Evolutionary conservation across 2,329 filamentous ascomycete species (phyloP).

Genomic region (Pleoardoris graminearum): DNA sequence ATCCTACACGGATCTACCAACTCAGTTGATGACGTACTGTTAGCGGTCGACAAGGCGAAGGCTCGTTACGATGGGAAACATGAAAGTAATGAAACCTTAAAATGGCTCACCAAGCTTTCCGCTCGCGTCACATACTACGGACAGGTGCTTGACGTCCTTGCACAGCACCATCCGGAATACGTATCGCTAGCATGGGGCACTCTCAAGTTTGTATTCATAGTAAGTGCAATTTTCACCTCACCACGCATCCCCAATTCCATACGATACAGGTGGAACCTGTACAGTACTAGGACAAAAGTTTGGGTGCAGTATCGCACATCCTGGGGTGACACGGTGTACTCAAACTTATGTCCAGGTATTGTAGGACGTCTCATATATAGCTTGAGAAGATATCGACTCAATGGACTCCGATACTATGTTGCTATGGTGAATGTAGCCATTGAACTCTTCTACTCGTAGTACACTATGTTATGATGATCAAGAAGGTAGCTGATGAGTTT

Average conservation of each 20-base stretch:
- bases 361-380: too few species aligned
- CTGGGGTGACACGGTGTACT: too few species aligned
- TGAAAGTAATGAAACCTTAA: not conserved
- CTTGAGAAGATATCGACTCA: too few species aligned
- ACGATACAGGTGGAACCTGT: too few species aligned
- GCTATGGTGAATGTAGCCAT: too few species aligned
- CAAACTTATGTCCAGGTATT: too few species aligned
- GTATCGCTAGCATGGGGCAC: slow-evolving; percentile 32
- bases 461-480: too few species aligned
- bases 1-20: not conserved
- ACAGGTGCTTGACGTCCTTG: slow-evolving; percentile 21
- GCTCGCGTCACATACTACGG: slow-evolving; percentile 12
- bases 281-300: too few species aligned
- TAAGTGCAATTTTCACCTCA: not conserved
- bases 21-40: not conserved
- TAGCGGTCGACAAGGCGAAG: not conserved
- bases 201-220: slow-evolving; percentile 19
- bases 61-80: not conserved
- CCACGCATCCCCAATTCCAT: too few species aligned
- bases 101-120: not conserved
- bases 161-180: slow-evolving; percentile 37
- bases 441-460: too few species aligned
- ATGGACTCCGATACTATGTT: too few species aligned
- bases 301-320: too few species aligned
- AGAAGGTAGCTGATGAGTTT: not conserved